Base-by-base conservation (phyloP, 1,139 yeast species). In the Candida sp. region DNA sequence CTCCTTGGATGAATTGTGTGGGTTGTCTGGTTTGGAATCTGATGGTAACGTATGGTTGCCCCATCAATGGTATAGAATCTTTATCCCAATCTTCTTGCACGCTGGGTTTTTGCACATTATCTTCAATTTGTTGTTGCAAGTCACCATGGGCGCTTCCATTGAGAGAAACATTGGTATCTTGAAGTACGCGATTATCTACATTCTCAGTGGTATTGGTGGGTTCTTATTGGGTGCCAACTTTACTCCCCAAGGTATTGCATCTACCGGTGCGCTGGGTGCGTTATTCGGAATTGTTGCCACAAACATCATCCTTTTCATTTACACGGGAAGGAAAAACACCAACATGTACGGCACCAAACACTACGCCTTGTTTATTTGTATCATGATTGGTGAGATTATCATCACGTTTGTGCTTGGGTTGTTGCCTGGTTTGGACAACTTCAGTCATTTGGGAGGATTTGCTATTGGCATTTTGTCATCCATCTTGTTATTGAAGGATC, bases 371-470 rank as follows among this genome's bases (percentile, higher is more conserved):
- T 75, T 79, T 44, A 69, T 88, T 6, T 53, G 67, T 31, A 71
- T 82, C 25, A 80, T 85, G 72, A 57, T 86, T 22, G 69, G 73
- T 7, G 93, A 88, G 62, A 78, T 88, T 43, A 61, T 86, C 12
- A 72, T 87, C 4, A 80, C 88, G 38, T 77, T 88, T 50, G 89
- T 81, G 2, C 68, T 88, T 28, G 94, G 94, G 0, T 69, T 88
- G 32, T 68, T 88, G 22, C 94, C 94, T 0, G 94, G 94, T 0
- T 66, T 88, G 49, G 94, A 88, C 66, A 88, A 88, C 64, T 88
- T 88, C 63, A 81, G 90, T 49, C 94, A 88, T 63, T 80, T 88
- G 56, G 94, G 94, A 5, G 94, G 94, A 3, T 86, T 87, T 67
- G 81, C 85, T 27, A 70, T 84, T 69, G 94, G 94, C 0, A 46